A percentile compares a stretch with the other conserved stretches of the same genome.
Conservation (phyloP, 768 basidiomycete genomes). For the Leccinellum luteum region DNA sequence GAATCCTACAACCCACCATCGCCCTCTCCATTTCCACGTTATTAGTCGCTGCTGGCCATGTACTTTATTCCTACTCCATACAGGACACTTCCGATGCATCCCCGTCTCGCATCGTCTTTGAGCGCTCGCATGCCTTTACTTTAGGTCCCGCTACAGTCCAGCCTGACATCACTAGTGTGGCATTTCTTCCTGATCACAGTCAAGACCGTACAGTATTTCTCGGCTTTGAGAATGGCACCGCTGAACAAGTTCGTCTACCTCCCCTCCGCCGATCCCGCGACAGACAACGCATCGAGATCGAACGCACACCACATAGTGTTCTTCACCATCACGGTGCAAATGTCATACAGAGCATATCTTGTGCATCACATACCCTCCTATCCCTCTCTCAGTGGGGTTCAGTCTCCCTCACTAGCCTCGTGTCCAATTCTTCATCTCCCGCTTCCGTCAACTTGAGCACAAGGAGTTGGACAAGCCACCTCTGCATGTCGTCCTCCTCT, state of each 20-base stretch:
- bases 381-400: slow-evolving; percentile 58
- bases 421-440: slow-evolving; percentile 15
- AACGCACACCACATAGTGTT: slow-evolving; percentile 19
- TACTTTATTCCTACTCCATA: slow-evolving; percentile 60
- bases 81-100: slow-evolving; percentile 26
- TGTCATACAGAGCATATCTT: slow-evolving; percentile 55
- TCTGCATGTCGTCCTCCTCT: slow-evolving; percentile 48
- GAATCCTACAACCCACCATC: slow-evolving; percentile 54
- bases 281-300: slow-evolving; percentile 18
- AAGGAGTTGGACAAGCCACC: slow-evolving; percentile 63
- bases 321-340: slow-evolving; percentile 41
- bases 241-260: slow-evolving; percentile 46
- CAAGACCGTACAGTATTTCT: slow-evolving; percentile 47
- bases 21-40: slow-evolving; percentile 55
- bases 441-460: slow-evolving; percentile 42
- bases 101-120: slow-evolving; percentile 47
- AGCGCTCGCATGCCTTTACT: slow-evolving; percentile 43
- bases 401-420: slow-evolving; percentile 39
- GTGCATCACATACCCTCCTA: slow-evolving; percentile 43
- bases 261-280: slow-evolving; percentile 6
- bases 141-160: slow-evolving; percentile 27
- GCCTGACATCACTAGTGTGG: slow-evolving; percentile 55
- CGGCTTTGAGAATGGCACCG: slow-evolving; percentile 56
- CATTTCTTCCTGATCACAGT: slow-evolving; percentile 45
- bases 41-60: slow-evolving; percentile 57